These are phyloP conservation scores for Aspergillus uvarum DNA, from an alignment of 2,329 filamentous ascomycete species.

Conservation along the genomic window DNA sequence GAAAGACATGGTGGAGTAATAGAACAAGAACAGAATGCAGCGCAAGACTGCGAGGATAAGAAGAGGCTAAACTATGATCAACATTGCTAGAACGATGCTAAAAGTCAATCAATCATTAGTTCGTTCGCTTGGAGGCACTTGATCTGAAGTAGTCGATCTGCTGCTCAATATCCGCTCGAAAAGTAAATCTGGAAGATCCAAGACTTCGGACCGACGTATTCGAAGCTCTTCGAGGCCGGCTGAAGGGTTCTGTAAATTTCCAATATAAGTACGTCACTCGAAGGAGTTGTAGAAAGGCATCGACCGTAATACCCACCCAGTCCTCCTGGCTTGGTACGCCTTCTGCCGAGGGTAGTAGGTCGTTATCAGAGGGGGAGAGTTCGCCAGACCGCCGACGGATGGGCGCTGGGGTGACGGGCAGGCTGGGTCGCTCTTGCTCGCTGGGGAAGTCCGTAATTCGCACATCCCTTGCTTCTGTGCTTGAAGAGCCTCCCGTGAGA, in stretches of 20 bases:
- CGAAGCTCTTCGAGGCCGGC: slow-evolving; percentile 69
- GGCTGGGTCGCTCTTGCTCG: slow-evolving; percentile 76
- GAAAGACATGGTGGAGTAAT: not conserved
- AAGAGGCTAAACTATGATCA: not conserved
- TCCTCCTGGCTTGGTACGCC: slow-evolving; percentile 85
- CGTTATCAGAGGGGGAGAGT: slow-evolving; percentile 31
- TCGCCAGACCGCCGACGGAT: slow-evolving; percentile 61
- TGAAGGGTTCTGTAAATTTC: slow-evolving; percentile 63
- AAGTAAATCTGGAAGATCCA: slow-evolving; percentile 47
- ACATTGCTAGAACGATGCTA: not conserved
- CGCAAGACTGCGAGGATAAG: not conserved
- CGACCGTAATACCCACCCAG: slow-evolving; percentile 77
- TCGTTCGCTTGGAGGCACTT: not conserved
- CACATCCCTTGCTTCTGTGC: slow-evolving; percentile 42
- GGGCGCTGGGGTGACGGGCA: slow-evolving; percentile 87
- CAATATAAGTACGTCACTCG: slow-evolving; percentile 47
- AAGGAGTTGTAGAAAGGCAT: slow-evolving; percentile 46
- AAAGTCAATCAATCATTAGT: slow-evolving; percentile 1
- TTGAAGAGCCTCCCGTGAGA: slow-evolving; percentile 21
- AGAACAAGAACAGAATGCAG: not conserved
- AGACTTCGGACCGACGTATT: slow-evolving; percentile 62
- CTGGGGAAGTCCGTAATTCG: slow-evolving; percentile 85
- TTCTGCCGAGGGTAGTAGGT: slow-evolving; percentile 67
- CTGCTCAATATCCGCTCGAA: slow-evolving; percentile 20
- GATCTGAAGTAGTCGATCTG: slow-evolving; percentile 1